These are phyloP conservation scores for Vigna mungo DNA, from an alignment of 306 rosid genomes.

Conservation along the genomic window DNA sequence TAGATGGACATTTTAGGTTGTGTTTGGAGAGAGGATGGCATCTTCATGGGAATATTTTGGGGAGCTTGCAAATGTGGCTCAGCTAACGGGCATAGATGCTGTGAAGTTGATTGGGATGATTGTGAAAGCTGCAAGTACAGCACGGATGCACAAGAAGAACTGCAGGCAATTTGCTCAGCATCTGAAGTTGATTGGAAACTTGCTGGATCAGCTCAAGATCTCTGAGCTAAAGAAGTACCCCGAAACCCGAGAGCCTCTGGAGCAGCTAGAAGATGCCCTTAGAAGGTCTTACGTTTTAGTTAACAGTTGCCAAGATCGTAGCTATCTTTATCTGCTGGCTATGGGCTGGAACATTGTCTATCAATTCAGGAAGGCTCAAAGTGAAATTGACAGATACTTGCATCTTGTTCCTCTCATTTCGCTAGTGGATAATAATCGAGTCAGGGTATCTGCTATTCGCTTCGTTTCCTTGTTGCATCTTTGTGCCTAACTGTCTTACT, in stretches of 20 bases:
- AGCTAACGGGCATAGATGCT: conserved; percentile 87
- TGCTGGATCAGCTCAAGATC: conserved; percentile 94
- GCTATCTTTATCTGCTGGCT: conserved; percentile 91
- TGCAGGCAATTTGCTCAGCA: conserved; percentile 95
- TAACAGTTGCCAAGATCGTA: conserved; percentile 89
- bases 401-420: conserved; percentile 91
- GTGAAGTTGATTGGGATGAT: conserved; percentile 82
- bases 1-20: conserved; percentile 41
- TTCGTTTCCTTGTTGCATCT: not conserved
- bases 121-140: conserved; percentile 91
- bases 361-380: conserved; percentile 95
- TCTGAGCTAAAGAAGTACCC: conserved; percentile 92
- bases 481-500: conserved; percentile 8
- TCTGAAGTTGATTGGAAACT: conserved; percentile 88
- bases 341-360: conserved; percentile 99
- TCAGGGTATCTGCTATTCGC: conserved; percentile 69
- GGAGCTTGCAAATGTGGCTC: conserved; percentile 89
- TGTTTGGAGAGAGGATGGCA: conserved; percentile 59
- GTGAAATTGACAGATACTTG: conserved; percentile 89
- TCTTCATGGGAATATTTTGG: conserved; percentile 85
- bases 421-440: conserved; percentile 87
- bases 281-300: conserved; percentile 89
- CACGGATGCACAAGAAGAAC: conserved; percentile 93
- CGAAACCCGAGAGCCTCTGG: conserved; percentile 93
- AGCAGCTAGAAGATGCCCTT: conserved; percentile 96